A percentile compares a stretch with the other conserved stretches of the same genome.
phyloP scores from a whole-genome alignment of 2,329 filamentous ascomycete genomes.

The Ceratocystiopsis minuta region DNA sequence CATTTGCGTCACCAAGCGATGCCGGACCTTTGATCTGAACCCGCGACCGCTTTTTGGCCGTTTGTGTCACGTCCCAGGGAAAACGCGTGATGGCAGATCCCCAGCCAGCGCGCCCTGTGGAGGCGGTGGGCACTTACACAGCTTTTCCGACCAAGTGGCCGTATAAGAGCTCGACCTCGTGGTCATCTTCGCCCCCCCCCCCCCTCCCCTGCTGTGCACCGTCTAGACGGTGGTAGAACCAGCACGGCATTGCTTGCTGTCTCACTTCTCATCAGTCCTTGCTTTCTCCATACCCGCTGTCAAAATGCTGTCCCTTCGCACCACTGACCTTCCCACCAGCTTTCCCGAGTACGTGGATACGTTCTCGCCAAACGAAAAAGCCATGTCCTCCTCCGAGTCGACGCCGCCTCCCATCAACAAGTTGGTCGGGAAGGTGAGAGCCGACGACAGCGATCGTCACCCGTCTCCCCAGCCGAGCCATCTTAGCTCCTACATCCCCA shows the following conservation, averaged over 20 bases:
- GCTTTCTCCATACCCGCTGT: neutral
- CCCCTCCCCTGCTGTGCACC: no score
- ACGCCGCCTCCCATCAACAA: conserved; percentile 10
- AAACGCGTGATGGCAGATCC: no score
- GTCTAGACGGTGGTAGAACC: no score
- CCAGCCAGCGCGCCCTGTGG: no score
- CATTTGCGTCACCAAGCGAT: conserved; percentile 1
- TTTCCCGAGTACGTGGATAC: conserved; percentile 19
- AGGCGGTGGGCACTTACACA: no score
- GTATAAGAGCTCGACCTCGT: no score
- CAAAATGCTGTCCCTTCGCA: conserved; percentile 15
- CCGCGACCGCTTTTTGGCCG: neutral
- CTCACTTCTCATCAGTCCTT: neutral
- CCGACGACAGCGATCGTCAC: conserved; percentile 32
- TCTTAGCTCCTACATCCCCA: conserved; percentile 45
- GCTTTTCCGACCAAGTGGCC: no score
- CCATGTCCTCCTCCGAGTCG: conserved; percentile 12
- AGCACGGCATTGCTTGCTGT: neutral
- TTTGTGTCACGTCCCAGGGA: no score
- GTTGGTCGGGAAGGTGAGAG: conserved; percentile 14
- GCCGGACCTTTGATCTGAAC: neutral
- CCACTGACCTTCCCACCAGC: conserved; percentile 15
- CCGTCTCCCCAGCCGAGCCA: conserved; percentile 83
- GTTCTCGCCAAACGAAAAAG: conserved; percentile 14
- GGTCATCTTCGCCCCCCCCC: no score